Evolutionary conservation across 371 early-diverging fungal species (phyloP).

Genomic region (Mucor sp.): DNA sequence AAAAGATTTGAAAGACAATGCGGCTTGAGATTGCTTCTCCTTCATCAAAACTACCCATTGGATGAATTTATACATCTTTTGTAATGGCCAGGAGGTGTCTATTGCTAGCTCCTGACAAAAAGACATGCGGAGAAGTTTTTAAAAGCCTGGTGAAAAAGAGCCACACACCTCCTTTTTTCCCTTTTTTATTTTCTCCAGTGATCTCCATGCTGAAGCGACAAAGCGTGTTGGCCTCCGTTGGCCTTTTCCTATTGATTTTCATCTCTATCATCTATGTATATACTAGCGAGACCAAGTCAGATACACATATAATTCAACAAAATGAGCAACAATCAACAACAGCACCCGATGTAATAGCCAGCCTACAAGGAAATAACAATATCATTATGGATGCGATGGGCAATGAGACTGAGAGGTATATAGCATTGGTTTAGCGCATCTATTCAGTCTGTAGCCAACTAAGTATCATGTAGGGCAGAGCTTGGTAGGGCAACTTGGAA

Average conservation of each 20-base stretch:
- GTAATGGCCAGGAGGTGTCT: too few relatives aligned
- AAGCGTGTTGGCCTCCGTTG: neutral
- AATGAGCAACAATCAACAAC: neutral
- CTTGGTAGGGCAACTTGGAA: conserved; percentile 85
- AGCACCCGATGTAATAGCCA: neutral
- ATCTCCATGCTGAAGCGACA: conserved; percentile 1
- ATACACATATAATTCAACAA: neutral
- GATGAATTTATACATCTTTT: too few relatives aligned
- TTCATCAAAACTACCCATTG: too few relatives aligned
- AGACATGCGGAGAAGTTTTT: too few relatives aligned
- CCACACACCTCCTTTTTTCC: neutral
- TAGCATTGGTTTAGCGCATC: neutral
- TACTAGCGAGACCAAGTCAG: neutral
- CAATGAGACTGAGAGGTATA: conserved; percentile 79
- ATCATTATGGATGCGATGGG: conserved; percentile 81
- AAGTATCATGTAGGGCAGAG: conserved; percentile 63
- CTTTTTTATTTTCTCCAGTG: neutral
- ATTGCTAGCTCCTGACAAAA: too few relatives aligned
- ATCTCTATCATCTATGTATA: neutral
- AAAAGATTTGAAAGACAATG: too few relatives aligned
- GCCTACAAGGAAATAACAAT: neutral
- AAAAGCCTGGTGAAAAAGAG: too few relatives aligned
- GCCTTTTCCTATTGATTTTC: neutral
- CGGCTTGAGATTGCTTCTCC: too few relatives aligned
- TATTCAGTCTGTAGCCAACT: neutral